Conservation (phyloP, 148 eudicot genomes). For the Heliamphora exappendiculata region DNA sequence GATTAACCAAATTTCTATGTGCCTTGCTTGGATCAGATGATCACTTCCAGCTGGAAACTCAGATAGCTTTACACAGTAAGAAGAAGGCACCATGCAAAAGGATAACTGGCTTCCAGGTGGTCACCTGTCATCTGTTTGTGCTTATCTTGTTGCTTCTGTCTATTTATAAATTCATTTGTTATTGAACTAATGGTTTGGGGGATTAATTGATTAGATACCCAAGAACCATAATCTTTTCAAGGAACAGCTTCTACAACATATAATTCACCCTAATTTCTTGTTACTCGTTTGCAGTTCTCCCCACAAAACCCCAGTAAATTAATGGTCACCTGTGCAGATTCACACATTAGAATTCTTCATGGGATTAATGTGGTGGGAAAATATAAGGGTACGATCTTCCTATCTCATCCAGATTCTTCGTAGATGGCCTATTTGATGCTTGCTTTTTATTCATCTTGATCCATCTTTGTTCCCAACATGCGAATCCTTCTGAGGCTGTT, state of each 20-base stretch:
- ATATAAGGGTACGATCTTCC: constrained; percentile 48
- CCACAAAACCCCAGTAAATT: constrained; percentile 75
- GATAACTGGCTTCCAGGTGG: constrained; percentile 86
- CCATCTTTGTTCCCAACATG: background rate
- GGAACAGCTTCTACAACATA: too few species aligned
- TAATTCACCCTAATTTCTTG: background rate
- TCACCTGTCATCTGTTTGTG: constrained; percentile 12
- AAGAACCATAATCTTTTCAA: too few species aligned
- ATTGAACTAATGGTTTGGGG: too few species aligned
- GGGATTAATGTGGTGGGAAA: constrained; percentile 67
- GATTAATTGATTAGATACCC: too few species aligned
- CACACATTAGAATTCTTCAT: constrained; percentile 65
- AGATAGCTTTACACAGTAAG: constrained; percentile 48
- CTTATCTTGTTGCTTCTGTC: background rate
- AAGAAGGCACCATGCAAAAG: constrained; percentile 74
- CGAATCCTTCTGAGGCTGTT: background rate
- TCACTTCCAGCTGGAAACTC: constrained; percentile 59
- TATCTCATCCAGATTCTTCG: background rate
- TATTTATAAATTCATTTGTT: background rate
- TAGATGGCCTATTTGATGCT: constrained; percentile 1
- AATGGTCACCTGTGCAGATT: constrained; percentile 87
- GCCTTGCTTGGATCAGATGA: constrained; percentile 42
- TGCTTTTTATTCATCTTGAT: background rate
- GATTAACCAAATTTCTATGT: constrained; percentile 11
- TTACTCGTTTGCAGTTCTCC: constrained; percentile 48